Conservation (phyloP, 805 yeast genomes). For the Saccharomycopsis fermentans region DNA sequence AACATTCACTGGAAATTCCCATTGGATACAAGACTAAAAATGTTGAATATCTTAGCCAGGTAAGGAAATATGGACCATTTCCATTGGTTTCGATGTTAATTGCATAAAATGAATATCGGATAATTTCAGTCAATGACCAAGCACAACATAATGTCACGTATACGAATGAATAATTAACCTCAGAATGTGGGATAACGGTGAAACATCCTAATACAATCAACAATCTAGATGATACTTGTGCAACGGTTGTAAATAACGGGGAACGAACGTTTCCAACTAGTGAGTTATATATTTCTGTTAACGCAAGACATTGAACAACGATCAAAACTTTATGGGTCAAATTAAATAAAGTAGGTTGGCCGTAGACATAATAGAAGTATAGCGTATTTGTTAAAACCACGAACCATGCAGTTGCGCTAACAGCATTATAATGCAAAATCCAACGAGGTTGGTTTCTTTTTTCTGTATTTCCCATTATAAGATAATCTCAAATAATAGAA, state of each 20-base stretch:
- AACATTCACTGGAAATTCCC: conserved; percentile 82
- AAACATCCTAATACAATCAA: conserved; percentile 77
- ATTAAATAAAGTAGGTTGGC: conserved; percentile 58
- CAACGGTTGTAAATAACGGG: conserved; percentile 70
- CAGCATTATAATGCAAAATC: conserved; percentile 40
- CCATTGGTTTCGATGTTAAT: conserved; percentile 43
- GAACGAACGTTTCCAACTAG: conserved; percentile 73
- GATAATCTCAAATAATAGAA: background rate
- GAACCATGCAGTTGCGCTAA: conserved; percentile 46
- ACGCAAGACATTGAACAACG: conserved; percentile 65
- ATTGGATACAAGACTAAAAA: conserved; percentile 79
- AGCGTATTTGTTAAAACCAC: conserved; percentile 37
- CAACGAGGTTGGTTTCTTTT: conserved; percentile 17
- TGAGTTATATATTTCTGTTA: conserved; percentile 74
- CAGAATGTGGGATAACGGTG: conserved; percentile 60
- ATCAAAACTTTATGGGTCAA: conserved; percentile 51
- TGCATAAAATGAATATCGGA: conserved; percentile 83
- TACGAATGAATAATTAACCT: conserved; percentile 47
- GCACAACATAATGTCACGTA: conserved; percentile 64
- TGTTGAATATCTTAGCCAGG: conserved; percentile 71
- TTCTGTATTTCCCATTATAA: background rate
- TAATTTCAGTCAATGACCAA: conserved; percentile 92
- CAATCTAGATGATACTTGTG: conserved; percentile 82
- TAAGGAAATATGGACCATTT: conserved; percentile 46
- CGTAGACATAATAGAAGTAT: conserved; percentile 31